Evolutionary conservation across 1,139 yeast species (phyloP), one percentile per base, ranked within the genome.

Genomic region (Yamadazyma songkhlaensis): DNA sequence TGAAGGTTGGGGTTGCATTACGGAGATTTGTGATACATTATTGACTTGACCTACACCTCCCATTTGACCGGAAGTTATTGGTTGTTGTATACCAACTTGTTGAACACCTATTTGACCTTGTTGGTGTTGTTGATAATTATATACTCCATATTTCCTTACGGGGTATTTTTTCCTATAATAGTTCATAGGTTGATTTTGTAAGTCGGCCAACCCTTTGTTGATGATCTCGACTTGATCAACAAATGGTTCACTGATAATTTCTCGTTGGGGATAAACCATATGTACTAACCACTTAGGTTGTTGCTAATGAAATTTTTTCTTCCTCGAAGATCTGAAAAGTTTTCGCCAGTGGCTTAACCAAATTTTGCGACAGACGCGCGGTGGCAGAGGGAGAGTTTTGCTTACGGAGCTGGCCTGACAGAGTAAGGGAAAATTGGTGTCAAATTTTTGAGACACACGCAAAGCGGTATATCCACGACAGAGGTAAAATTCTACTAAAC

Each of bases 211-310:
- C 17, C 57, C 51, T 42, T 55, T 60, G 33, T 61, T 66, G 34
- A 67, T 59, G 29, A 51, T 32, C 27, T 64, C 71, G 36, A 57
- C 38, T 46, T 67, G 73, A 40, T 50, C 48, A 20, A 53, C 57
- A 50, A 67, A 67, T 34, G 70, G 57, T 46, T 60, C 67, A 31
- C 51, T 41, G 10, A 46, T 44, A 23, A 65, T 47, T 25, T 43
- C 40, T 32, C 72, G 55, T 36, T 52, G 54, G 17, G 67, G 64
- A 17, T 17, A 17, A 6, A 17, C 20, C 20, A 17, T 17, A 17
- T 17, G 20, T 4, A n/a, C 40, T 49, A 48, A 12, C 3, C 30
- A 15, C 17, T 28, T 13, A 13, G 13, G 15, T 11, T 12, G n/a
- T 15, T 28, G 11, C n/a, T 10, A 28, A 15, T 28, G 20, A 15